phyloP scores from a whole-genome alignment of 345 rosid species.

The Salix arbutifolia region DNA sequence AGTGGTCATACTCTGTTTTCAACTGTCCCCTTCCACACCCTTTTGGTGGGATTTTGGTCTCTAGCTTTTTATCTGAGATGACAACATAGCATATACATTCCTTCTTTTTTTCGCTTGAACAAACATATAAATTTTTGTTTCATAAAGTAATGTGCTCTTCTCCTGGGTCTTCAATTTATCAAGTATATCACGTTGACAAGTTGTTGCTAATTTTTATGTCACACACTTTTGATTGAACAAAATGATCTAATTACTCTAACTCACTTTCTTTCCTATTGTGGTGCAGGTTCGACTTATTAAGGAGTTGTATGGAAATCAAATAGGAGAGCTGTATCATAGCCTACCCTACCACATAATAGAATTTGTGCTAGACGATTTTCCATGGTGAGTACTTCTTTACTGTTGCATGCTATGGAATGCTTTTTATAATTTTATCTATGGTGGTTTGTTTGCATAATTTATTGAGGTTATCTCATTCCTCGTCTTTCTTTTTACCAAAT shows the following conservation, averaged over 20 bases:
- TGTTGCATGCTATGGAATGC: neutral
- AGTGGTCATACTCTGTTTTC: no score
- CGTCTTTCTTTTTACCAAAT: no score
- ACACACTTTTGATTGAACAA: neutral
- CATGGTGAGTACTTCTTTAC: constrained; percentile 54
- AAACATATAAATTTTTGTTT: neutral
- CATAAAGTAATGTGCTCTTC: neutral
- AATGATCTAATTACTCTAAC: constrained; percentile 2
- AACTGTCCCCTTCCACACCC: no score
- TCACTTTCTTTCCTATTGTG: neutral
- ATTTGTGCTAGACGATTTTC: constrained; percentile 66
- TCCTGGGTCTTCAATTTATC: neutral
- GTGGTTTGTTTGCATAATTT: neutral
- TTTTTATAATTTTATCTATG: neutral
- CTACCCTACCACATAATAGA: constrained; percentile 93
- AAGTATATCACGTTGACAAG: neutral
- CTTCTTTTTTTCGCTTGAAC: no score
- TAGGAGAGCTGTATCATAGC: constrained; percentile 82
- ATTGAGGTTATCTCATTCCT: neutral
- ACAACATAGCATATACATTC: no score
- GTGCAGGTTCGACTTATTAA: constrained; percentile 81
- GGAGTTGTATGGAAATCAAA: constrained; percentile 91
- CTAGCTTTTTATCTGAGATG: no score
- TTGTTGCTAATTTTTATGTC: neutral
- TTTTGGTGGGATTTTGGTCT: no score